phyloP scores from a whole-genome alignment of 2,329 filamentous ascomycete species.

The Arthrobotrys iridis region DNA sequence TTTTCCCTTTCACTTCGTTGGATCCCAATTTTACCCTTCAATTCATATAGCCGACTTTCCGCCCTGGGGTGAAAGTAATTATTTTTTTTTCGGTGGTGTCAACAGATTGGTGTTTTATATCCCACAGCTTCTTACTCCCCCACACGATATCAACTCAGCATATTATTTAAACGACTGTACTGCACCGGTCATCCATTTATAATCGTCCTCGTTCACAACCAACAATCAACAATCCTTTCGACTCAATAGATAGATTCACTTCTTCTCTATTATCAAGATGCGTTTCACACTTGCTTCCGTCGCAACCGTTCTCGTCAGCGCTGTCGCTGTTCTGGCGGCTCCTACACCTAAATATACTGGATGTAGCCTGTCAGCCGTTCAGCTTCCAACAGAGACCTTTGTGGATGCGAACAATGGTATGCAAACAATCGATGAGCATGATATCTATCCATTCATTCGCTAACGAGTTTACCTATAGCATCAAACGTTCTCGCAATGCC shows the following conservation, averaged over 20 bases:
- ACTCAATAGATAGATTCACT: slow-evolving; percentile 10
- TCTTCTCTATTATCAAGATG: slow-evolving; percentile 35
- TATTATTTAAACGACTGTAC: slow-evolving; percentile 24
- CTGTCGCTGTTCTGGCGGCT: slow-evolving; percentile 26
- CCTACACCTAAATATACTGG: slow-evolving; percentile 11
- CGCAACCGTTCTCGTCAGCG: slow-evolving; percentile 26
- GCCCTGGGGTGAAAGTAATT: slow-evolving; percentile 31
- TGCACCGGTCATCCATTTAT: not conserved
- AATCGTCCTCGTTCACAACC: not conserved
- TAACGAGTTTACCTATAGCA: slow-evolving; percentile 9
- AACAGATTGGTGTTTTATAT: slow-evolving; percentile 35
- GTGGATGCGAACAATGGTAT: slow-evolving; percentile 31
- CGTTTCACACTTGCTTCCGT: slow-evolving; percentile 20
- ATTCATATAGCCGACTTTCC: slow-evolving; percentile 27
- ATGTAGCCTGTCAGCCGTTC: slow-evolving; percentile 8
- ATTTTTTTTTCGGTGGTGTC: slow-evolving; percentile 24
- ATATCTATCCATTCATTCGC: not conserved
- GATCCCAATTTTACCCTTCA: slow-evolving; percentile 47
- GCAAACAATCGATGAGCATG: not conserved
- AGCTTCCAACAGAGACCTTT: not conserved
- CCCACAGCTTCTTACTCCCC: slow-evolving; percentile 18
- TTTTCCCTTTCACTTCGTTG: slow-evolving; percentile 43
- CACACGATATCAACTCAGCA: slow-evolving; percentile 2
- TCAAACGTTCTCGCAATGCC: not conserved
- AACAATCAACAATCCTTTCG: no score